Percentiles rank a stretch among this genome's conserved stretches.
Evolutionary conservation across 805 yeast species (phyloP).

Genomic region (Cyberlindnera lachancei): DNA sequence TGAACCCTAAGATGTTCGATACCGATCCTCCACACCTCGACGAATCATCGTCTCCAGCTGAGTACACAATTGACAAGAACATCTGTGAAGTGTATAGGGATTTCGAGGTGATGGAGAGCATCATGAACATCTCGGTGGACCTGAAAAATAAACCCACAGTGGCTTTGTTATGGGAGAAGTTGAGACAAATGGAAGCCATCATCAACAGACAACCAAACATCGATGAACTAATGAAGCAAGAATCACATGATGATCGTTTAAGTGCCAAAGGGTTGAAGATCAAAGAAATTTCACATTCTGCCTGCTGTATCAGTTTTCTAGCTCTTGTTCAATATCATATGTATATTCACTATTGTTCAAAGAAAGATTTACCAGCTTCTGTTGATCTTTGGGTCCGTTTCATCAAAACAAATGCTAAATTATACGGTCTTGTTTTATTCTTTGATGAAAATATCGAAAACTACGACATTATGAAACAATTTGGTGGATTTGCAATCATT

Average conservation of each 20-base stretch:
- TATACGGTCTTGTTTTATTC: background rate
- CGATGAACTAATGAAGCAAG: slow-evolving; percentile 7
- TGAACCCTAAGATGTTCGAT: slow-evolving; percentile 11
- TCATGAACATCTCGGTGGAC: too few species aligned
- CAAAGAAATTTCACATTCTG: too few species aligned
- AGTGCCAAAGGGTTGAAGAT: too few species aligned
- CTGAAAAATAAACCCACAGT: background rate
- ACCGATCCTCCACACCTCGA: slow-evolving; percentile 12
- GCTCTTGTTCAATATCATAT: slow-evolving; percentile 13
- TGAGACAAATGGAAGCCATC: slow-evolving; percentile 2
- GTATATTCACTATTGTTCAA: slow-evolving; percentile 9
- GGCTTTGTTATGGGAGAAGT: background rate
- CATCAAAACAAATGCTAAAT: background rate
- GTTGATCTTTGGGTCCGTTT: slow-evolving; percentile 4
- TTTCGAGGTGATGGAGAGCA: too few species aligned
- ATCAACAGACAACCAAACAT: background rate
- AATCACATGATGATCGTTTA: too few species aligned
- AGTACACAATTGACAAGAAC: slow-evolving; percentile 4
- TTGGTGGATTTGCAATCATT: slow-evolving; percentile 3
- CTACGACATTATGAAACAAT: background rate
- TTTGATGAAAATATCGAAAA: background rate
- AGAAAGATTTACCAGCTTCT: slow-evolving; percentile 4
- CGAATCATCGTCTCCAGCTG: slow-evolving; percentile 6
- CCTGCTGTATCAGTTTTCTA: slow-evolving; percentile 3
- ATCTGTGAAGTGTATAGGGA: too few species aligned